Evolutionary conservation across 805 yeast genomes (phyloP).

Genomic region (Candida andamanensis): DNA sequence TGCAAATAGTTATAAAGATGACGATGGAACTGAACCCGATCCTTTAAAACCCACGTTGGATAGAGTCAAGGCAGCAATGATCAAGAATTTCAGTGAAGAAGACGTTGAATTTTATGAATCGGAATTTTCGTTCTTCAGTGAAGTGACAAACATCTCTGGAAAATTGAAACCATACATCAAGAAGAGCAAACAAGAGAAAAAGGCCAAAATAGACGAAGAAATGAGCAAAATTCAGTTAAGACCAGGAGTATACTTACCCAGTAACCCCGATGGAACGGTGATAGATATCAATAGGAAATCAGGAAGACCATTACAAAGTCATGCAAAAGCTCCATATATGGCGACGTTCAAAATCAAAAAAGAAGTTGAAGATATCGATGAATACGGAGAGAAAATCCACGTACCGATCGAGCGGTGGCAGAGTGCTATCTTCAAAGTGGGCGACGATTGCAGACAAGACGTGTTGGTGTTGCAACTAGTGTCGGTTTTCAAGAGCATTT

Average conservation of each 20-base stretch:
- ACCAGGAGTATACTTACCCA: conserved; percentile 82
- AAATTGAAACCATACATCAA: conserved; percentile 91
- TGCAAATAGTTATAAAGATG: conserved; percentile 89
- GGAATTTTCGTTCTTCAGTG: conserved; percentile 86
- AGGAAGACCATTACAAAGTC: conserved; percentile 93
- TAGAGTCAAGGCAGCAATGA: conserved; percentile 61
- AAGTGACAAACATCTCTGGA: conserved; percentile 91
- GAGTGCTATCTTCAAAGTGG: conserved; percentile 96
- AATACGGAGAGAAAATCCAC: conserved; percentile 25
- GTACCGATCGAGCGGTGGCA: conserved; percentile 68
- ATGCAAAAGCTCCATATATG: conserved; percentile 98
- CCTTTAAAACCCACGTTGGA: conserved; percentile 79
- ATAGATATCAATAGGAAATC: conserved; percentile 87
- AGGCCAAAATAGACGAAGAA: conserved; percentile 92
- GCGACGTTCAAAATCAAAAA: conserved; percentile 86
- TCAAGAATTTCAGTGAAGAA: conserved; percentile 49
- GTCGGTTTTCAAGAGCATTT: conserved; percentile 85
- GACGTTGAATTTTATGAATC: conserved; percentile 68
- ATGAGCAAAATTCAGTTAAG: conserved; percentile 49
- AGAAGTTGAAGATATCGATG: conserved; percentile 43
- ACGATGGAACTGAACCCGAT: conserved; percentile 78
- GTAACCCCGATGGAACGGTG: conserved; percentile 94
- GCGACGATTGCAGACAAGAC: conserved; percentile 98
- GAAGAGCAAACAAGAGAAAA: conserved; percentile 93
- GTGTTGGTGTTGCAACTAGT: conserved; percentile 89